These are phyloP conservation scores for Sphaerulina musiva DNA, from an alignment of 2,329 filamentous ascomycete species.

Conservation along the genomic window DNA sequence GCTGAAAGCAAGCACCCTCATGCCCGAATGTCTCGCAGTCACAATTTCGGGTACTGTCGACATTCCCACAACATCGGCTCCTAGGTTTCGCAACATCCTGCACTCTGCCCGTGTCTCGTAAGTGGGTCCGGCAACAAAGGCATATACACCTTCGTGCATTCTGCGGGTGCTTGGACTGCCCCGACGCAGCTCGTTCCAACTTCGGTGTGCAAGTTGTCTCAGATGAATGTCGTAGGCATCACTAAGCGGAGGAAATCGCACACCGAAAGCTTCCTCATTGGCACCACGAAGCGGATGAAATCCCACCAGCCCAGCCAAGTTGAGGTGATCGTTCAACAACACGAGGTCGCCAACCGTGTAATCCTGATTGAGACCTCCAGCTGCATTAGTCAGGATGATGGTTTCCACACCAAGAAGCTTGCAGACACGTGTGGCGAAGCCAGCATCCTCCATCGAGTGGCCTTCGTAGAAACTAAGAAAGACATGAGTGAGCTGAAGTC, in stretches of 20 bases:
- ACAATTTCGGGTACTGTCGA: conserved; percentile 64
- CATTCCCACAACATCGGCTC: conserved; percentile 66
- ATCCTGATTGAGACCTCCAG: conserved; percentile 57
- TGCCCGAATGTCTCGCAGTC: conserved; percentile 57
- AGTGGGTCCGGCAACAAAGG: conserved; percentile 57
- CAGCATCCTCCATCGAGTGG: conserved; percentile 55
- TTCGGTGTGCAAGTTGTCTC: conserved; percentile 50
- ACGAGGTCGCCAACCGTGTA: conserved; percentile 61
- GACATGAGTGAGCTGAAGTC: conserved; percentile 11
- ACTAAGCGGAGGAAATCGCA: conserved; percentile 57
- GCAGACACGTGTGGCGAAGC: conserved; percentile 60
- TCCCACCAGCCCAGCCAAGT: conserved; percentile 56
- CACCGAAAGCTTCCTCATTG: conserved; percentile 57
- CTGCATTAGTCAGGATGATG: conserved; percentile 61
- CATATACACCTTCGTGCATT: conserved; percentile 60
- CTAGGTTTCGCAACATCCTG: conserved; percentile 53
- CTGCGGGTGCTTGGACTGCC: conserved; percentile 42
- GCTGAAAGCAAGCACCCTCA: conserved; percentile 58
- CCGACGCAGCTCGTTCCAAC: conserved; percentile 48
- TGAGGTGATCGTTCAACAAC: conserved; percentile 60
- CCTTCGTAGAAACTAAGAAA: conserved; percentile 59
- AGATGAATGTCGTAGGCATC: conserved; percentile 61
- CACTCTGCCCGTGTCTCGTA: conserved; percentile 63
- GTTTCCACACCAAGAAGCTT: conserved; percentile 56
- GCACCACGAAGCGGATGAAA: conserved; percentile 56